A percentile compares a stretch with the other conserved stretches of the same genome.
Conservation (phyloP, 1,284 basidiomycete species). For the Ustilago sp. region DNA sequence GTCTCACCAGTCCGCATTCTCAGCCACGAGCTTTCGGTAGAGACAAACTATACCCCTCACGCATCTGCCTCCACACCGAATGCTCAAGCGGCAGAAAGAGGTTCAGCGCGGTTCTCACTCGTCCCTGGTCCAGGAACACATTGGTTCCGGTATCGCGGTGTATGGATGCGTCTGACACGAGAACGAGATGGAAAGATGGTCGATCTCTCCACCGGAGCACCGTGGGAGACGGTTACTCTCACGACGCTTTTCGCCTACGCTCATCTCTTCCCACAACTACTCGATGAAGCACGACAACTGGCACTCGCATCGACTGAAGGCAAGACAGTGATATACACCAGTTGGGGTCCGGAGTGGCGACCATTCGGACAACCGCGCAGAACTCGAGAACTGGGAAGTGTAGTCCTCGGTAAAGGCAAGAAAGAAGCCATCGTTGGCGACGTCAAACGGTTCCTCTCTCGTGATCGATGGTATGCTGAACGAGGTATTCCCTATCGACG, state of each 20-base stretch:
- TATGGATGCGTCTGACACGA: conserved; percentile 92
- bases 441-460: conserved; percentile 82
- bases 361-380: conserved; percentile 92
- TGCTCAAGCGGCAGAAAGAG: conserved; percentile 51
- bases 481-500: conserved; percentile 97
- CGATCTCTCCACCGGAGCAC: conserved; percentile 88
- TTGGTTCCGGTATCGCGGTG: conserved; percentile 87
- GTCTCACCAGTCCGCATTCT: conserved; percentile 70
- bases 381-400: conserved; percentile 87
- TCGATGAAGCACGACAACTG: conserved; percentile 87
- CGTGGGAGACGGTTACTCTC: conserved; percentile 97
- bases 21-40: conserved; percentile 88
- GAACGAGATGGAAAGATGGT: conserved; percentile 83
- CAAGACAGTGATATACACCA: conserved; percentile 94
- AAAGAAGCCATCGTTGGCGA: conserved; percentile 84
- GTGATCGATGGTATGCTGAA: conserved; percentile 95
- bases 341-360: conserved; percentile 95
- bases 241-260: conserved; percentile 91
- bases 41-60: conserved; percentile 74
- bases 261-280: conserved; percentile 80
- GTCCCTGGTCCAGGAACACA: conserved; percentile 96
- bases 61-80: conserved; percentile 41
- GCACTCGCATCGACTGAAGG: conserved; percentile 89
- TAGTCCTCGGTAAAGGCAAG: conserved; percentile 86
- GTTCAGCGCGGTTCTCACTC: conserved; percentile 78